Conservation (phyloP, 805 yeast genomes). For the Suhomyces faveliae region DNA sequence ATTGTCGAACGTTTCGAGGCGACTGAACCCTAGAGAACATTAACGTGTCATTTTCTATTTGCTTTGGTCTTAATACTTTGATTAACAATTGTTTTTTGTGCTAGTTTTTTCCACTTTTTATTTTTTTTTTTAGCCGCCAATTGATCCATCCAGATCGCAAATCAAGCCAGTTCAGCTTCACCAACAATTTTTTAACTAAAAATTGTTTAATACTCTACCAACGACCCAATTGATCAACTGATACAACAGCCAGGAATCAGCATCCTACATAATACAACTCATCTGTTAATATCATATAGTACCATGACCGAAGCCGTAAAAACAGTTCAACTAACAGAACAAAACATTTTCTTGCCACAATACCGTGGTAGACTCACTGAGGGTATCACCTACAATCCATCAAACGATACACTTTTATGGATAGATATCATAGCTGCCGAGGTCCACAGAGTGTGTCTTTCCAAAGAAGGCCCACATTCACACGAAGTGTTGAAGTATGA, state of each 20-base stretch:
- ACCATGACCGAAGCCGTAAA: not conserved
- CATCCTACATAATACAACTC: not conserved
- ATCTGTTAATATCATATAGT: not conserved
- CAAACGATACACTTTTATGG: conserved; percentile 53
- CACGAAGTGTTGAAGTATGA: conserved; percentile 42
- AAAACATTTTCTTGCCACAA: conserved; percentile 13
- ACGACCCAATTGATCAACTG: not conserved
- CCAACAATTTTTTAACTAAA: not conserved
- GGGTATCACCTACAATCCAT: conserved; percentile 62
- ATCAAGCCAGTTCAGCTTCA: not conserved
- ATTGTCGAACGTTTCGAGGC: not conserved
- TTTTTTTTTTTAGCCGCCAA: not conserved
- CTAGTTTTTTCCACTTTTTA: not conserved
- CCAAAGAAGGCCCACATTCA: conserved; percentile 14
- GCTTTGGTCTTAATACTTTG: not conserved
- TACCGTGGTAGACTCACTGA: conserved; percentile 56
- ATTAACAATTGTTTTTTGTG: not conserved
- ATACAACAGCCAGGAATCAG: not conserved
- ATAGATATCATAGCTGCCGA: conserved; percentile 45
- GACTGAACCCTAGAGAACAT: not conserved
- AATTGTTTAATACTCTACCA: not conserved
- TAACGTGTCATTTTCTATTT: not conserved
- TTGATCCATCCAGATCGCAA: not conserved
- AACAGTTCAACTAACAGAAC: conserved; percentile 3
- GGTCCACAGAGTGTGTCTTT: conserved; percentile 33